A percentile compares a stretch with the other conserved stretches of the same genome.
Conservation (phyloP, 306 rosid genomes). For the Cucurbita moschata region DNA sequence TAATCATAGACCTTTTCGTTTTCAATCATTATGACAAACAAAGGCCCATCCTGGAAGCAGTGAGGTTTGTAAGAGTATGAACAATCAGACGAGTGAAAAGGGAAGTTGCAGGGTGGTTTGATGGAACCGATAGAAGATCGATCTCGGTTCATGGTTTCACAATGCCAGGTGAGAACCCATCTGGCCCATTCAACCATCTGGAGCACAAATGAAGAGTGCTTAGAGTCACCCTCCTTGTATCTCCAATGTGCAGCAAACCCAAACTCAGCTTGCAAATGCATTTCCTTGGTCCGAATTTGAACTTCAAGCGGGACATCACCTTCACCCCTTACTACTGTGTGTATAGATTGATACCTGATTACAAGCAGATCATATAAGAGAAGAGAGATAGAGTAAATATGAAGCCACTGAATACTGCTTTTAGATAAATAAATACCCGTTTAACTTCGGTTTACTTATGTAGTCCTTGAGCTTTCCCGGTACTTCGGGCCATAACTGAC, state of each 20-base stretch:
- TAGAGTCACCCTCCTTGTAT: constrained; percentile 90
- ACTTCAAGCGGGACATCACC: constrained; percentile 72
- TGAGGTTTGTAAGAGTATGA: constrained; percentile 60
- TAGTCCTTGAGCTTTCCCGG: constrained; percentile 88
- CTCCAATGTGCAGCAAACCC: constrained; percentile 99
- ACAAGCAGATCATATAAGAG: constrained; percentile 14
- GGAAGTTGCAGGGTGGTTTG: constrained; percentile 81
- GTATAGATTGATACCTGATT: constrained; percentile 72
- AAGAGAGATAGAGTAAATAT: not conserved
- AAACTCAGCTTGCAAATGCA: constrained; percentile 94
- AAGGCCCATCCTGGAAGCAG: constrained; percentile 62
- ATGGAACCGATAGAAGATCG: constrained; percentile 40
- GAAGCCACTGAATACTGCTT: not conserved
- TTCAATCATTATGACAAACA: constrained; percentile 75
- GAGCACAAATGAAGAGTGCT: constrained; percentile 78
- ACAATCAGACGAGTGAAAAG: constrained; percentile 70
- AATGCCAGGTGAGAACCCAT: constrained; percentile 98
- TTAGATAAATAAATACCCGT: constrained; percentile 53
- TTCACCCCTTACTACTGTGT: constrained; percentile 82
- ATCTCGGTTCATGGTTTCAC: constrained; percentile 76
- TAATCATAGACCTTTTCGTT: constrained; percentile 61
- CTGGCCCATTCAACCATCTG: constrained; percentile 99
- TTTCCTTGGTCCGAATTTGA: constrained; percentile 82
- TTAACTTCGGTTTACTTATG: constrained; percentile 60
- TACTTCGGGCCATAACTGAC: constrained; percentile 64